Evolutionary conservation across 1,139 yeast species (phyloP), one percentile per base, ranked within the genome.

Genomic region (Groenewaldozyma sp.): DNA sequence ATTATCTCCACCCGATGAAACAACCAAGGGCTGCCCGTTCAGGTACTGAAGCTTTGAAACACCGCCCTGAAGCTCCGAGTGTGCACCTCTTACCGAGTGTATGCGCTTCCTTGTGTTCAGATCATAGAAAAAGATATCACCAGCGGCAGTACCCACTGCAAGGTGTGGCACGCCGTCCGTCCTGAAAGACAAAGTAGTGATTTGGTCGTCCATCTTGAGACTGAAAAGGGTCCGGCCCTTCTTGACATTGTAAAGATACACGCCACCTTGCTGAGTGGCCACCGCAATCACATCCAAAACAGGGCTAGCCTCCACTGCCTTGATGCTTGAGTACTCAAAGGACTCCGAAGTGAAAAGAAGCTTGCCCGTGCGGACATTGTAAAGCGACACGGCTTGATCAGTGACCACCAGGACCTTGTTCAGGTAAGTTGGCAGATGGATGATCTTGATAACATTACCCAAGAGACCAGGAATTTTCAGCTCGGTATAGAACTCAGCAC

Each of bases 1-100:
- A 60, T 93, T 93, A 58, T 93, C 98, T 35, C 86, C 93, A 52
- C 98, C 97, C 38, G 82, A 78, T 2, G 95, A 81, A n/a, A 91
- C 79, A 19, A 87, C 67, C 28, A 93, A 78, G 0, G 98, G 93
- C 63, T 91, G 97, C 2, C 97, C 97, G 50, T 84, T 82, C 45
- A 93, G 68, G 60, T 86, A 93, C 37, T 74, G 70, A 6, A 76
- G 84, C 38, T 73, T 74, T 6, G 88, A 66, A n/a, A 87, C 77
- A 52, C 96, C 95, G 18, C 95, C 95, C 45, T 73, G 73, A 1
- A 71, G 55, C 49, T 82, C 91, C 22, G 50, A 48, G 57, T 88
- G 97, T 6, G 88, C 82, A 41, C 70, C 71, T 52, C 84, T 71
- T 46, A 87, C 65, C 3, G 80, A 68, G 54, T 88, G 96, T 19